Percentiles rank a stretch among this genome's conserved stretches.
Conservation (phyloP, 257 asterid genomes). For the Ilex aquifolium region DNA sequence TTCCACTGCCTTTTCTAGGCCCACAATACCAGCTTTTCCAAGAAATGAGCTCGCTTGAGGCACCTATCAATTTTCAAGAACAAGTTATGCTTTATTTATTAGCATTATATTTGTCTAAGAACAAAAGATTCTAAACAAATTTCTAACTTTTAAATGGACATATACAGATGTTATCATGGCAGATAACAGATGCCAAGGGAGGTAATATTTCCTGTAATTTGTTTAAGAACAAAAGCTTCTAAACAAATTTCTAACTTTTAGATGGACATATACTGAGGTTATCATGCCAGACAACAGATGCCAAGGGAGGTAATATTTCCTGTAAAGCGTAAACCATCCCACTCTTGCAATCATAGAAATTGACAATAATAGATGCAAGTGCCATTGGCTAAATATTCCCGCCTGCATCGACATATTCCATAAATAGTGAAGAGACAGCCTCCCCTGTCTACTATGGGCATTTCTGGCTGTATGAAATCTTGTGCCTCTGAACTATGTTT, state of each 20-base stretch:
- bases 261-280: not conserved
- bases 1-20: constrained; percentile 93
- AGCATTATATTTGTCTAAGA: not conserved
- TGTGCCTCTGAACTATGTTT: no score
- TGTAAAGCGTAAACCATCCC: no score
- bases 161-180: not conserved
- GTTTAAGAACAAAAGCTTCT: not conserved
- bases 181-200: not conserved
- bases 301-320: not conserved
- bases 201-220: not conserved
- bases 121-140: no score
- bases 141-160: no score
- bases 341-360: no score
- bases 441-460: no score
- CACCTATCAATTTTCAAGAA: constrained; percentile 23
- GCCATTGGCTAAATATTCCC: no score
- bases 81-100: not conserved
- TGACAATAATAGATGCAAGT: no score
- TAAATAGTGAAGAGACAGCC: no score
- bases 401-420: no score
- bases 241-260: no score
- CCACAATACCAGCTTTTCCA: constrained; percentile 90
- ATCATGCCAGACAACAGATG: not conserved
- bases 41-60: constrained; percentile 81
- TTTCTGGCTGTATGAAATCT: no score